phyloP scores from a whole-genome alignment of 257 asterid species.

The Anisodus tanguticus region DNA sequence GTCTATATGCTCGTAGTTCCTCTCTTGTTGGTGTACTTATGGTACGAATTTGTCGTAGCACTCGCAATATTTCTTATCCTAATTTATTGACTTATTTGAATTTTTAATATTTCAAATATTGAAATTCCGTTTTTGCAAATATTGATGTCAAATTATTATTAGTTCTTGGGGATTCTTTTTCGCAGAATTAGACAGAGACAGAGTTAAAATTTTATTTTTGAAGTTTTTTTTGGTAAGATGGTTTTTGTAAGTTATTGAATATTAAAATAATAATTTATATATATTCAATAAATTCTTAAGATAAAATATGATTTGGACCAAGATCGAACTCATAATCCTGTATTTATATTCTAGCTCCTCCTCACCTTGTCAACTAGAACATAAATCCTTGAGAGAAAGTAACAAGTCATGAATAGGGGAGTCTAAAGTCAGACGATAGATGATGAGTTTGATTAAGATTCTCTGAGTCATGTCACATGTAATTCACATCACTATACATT shows the following conservation, averaged over 20 bases:
- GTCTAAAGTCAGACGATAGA: not conserved
- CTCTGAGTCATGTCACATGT: constrained; percentile 6
- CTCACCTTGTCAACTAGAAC: not conserved
- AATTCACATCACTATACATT: not conserved
- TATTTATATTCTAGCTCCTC: not conserved
- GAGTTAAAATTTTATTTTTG: not conserved
- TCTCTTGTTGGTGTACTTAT: too few species aligned
- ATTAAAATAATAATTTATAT: not conserved
- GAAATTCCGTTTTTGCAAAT: not conserved
- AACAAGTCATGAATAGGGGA: not conserved
- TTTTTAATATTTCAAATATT: not conserved
- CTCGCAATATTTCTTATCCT: too few species aligned
- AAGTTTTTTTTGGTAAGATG: not conserved
- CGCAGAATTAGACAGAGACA: not conserved
- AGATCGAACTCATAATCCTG: too few species aligned
- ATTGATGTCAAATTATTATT: not conserved
- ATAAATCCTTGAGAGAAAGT: not conserved
- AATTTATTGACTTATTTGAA: not conserved
- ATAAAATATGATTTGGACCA: not conserved
- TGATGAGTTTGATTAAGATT: constrained; percentile 29
- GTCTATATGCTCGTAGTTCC: too few species aligned
- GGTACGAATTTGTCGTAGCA: too few species aligned
- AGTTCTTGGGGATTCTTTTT: not conserved
- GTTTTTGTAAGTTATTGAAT: not conserved
- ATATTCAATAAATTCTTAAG: not conserved